Conservation (phyloP, 176 grass and related monocot species). For the Chrysopogon serrulatus region DNA sequence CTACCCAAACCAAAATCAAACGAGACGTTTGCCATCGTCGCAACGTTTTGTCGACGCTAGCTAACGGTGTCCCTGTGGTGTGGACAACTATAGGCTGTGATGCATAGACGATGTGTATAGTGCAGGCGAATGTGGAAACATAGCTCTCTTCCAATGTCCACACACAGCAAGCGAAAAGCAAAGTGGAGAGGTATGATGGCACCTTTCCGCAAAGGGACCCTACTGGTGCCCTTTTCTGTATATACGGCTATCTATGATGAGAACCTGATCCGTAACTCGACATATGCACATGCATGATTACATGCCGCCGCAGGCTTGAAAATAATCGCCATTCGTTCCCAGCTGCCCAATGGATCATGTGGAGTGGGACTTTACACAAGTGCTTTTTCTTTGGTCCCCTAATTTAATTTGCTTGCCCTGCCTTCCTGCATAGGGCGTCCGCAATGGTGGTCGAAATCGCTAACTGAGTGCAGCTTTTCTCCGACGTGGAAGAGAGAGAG, state of each 20-base stretch:
- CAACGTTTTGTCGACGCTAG: too few relatives aligned
- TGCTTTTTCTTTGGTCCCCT: background rate
- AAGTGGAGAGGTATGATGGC: background rate
- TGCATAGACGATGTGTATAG: background rate
- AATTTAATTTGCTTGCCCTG: background rate
- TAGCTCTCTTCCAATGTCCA: background rate
- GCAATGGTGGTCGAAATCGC: too few relatives aligned
- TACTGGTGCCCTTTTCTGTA: background rate
- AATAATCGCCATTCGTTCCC: background rate
- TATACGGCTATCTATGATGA: background rate
- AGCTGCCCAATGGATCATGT: background rate
- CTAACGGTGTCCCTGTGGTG: too few relatives aligned
- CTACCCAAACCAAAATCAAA: background rate
- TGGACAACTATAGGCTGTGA: too few relatives aligned
- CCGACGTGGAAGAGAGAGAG: too few relatives aligned
- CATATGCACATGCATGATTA: constrained; percentile 11
- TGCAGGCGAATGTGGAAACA: background rate
- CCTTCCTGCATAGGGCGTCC: too few relatives aligned
- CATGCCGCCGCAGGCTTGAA: constrained; percentile 6
- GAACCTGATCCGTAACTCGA: background rate
- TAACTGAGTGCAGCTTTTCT: too few relatives aligned
- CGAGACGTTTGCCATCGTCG: too few relatives aligned
- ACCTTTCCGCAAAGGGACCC: constrained; percentile 10
- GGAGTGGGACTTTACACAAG: background rate
- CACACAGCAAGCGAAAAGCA: background rate